phyloP scores from a whole-genome alignment of 2,329 filamentous ascomycete genomes.

The Pezicula radicicola region DNA sequence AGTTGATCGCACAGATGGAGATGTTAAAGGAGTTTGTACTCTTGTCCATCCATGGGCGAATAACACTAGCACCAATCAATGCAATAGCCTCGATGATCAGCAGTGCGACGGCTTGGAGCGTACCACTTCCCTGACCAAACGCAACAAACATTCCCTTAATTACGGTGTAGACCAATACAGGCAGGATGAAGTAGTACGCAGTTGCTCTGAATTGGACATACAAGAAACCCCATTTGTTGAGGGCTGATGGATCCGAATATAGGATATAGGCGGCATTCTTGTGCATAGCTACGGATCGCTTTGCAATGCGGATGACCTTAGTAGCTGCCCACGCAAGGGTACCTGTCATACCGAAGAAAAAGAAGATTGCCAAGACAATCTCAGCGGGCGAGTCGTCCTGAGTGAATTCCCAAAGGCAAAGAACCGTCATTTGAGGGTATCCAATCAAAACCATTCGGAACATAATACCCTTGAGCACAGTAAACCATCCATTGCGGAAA shows the following conservation, averaged over 20 bases:
- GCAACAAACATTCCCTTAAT: constrained; percentile 88
- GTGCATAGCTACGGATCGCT: constrained; percentile 85
- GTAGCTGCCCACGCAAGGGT: constrained; percentile 82
- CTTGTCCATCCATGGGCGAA: constrained; percentile 98
- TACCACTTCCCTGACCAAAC: constrained; percentile 67
- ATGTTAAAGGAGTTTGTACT: constrained; percentile 97
- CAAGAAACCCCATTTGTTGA: constrained; percentile 98
- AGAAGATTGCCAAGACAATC: constrained; percentile 83
- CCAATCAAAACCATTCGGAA: constrained; percentile 89
- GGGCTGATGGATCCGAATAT: constrained; percentile 87
- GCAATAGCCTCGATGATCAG: constrained; percentile 78
- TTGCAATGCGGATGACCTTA: constrained; percentile 87
- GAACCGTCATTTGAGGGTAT: constrained; percentile 85
- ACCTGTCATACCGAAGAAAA: constrained; percentile 75
- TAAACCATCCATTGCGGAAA: constrained; percentile 92
- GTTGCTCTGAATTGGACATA: constrained; percentile 96
- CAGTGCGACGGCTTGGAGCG: constrained; percentile 76
- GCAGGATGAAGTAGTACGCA: constrained; percentile 92
- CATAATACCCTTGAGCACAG: constrained; percentile 88
- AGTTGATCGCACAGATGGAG: constrained; percentile 84
- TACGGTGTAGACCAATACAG: constrained; percentile 73
- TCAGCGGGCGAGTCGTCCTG: constrained; percentile 80
- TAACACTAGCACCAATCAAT: constrained; percentile 72
- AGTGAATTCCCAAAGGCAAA: constrained; percentile 93
- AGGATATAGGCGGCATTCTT: constrained; percentile 96